Base-by-base conservation (phyloP, 192 early-diverging fungal genomes). In the Phlyctochytrium planicorne region DNA sequence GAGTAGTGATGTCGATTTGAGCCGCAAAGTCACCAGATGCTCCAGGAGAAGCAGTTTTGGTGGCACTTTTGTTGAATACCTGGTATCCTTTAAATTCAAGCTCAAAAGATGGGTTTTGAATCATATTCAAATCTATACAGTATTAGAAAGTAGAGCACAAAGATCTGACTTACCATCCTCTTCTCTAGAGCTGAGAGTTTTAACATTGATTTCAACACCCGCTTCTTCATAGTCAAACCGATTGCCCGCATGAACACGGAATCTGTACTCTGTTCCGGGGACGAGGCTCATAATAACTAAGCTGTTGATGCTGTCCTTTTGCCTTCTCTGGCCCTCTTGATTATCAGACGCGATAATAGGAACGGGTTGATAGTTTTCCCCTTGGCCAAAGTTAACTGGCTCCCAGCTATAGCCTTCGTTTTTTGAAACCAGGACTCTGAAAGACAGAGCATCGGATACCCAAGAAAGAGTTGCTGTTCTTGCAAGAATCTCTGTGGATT, bases 31-130 rank as follows among this genome's bases (percentile, higher is more conserved):
- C 62, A 20, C 30, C 24, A 4, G 47, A n/a, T 17, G 17, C 17
- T 4, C 63, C 20, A 37, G 55, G 52, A n/a, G 69, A 52, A 24
- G 50, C 32, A 30, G 65, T 4, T 23, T n/a, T 32, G 68, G 24
- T 62, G n/a, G 34, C n/a, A 34, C 53, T 59, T 23, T 53, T 59
- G n/a, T 20, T 47, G 3, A 50, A 59, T 12, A 71, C 30, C 37
- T 4, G 24, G 62, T 71, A 71, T 3, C 20, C 16, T 6, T 34
- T 23, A 30, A 35, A 37, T 1, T 40, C 55, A 23, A 40, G 10
- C 36, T 75, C 74, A 36, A 75, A 75, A 6, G 69, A 66, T 27
- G 70, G 70, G 65, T 75, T 75, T 31, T 56, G 27, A 14, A 75
- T 12, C 3, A 75, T 61, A 53, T 75, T 75, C 24, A 24, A 25